Evolutionary conservation across 805 yeast species (phyloP), one percentile per base, ranked within the genome.

Genomic region (Lachancea meyersii): DNA sequence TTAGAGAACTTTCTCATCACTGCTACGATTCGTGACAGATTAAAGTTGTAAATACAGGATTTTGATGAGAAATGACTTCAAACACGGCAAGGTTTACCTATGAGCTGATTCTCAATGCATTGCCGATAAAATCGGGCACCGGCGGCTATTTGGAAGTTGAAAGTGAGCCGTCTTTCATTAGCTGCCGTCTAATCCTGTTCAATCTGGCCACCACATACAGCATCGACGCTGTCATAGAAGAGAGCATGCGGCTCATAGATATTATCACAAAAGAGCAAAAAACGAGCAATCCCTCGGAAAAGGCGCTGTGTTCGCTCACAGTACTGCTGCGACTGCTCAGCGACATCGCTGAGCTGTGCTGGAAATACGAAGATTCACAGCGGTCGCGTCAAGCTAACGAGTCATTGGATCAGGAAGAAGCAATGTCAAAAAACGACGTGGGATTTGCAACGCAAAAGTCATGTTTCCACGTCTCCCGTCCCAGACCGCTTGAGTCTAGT

Each of bases 241-340:
- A 48, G 27, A 43, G 45, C 8, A n/a, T 46, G 30, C 37, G 40
- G 24, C 44, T 35, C 16, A 35, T 41, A 14, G 40, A 35, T 4
- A 30, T 41, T 9, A 41, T 41, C 16, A 41, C 44, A 4, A 41
- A 41, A 23, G 35, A 41, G 22, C 40, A 41, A 18, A 30, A 41
- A 10, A 23, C 36, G 4, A 24, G 23, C 14, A 10, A 22, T 11
- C 31, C 35, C 23, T 41, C 35, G 9, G 46, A 43, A n/a, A 51
- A 48, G 17, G 36, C 53, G 4, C 40, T 46, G n/a, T 48, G 48
- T 20, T 53, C 77, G 0, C 48, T 70, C 1, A 49, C 66, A 18
- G 55, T 70, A 1, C 39, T 72, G 8, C 41, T 71, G 9, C 55
- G 70, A 38, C 55, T 75, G 21, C 45, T 74, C 17, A 63, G 71